A percentile compares a stretch with the other conserved stretches of the same genome.
phyloP scores from a whole-genome alignment of 257 asterid species.

The Thymus mandschuricus region DNA sequence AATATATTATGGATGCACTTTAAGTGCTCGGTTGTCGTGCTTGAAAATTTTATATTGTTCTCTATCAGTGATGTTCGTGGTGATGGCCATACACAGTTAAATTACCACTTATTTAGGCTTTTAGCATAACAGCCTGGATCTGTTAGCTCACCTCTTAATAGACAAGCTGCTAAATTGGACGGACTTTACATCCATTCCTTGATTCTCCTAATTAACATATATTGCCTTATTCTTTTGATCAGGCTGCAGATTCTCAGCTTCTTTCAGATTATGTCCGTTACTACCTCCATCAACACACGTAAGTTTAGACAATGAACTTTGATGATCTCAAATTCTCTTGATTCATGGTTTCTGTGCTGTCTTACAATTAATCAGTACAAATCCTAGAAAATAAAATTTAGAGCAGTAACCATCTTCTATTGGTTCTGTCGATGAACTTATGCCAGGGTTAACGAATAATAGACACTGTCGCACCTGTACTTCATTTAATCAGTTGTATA shows the following conservation, averaged over 20 bases:
- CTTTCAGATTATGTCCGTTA: slow-evolving; percentile 84
- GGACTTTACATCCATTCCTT: background rate
- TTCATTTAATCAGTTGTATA: slow-evolving; percentile 1
- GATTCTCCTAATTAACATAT: slow-evolving; percentile 1
- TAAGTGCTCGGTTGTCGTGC: background rate
- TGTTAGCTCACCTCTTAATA: slow-evolving; percentile 6
- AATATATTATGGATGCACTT: slow-evolving; percentile 5
- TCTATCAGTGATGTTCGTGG: background rate
- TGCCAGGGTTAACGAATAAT: slow-evolving; percentile 3
- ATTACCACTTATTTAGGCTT: background rate
- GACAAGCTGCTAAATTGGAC: slow-evolving; percentile 4
- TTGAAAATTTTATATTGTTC: background rate
- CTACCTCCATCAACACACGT: slow-evolving; percentile 94
- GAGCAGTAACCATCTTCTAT: background rate
- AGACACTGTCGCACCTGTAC: slow-evolving; percentile 5
- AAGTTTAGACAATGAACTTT: slow-evolving; percentile 32
- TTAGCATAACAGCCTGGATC: slow-evolving; percentile 4
- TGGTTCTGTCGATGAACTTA: background rate
- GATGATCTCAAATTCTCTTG: slow-evolving; percentile 3
- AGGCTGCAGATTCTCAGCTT: slow-evolving; percentile 93
- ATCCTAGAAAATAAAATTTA: background rate
- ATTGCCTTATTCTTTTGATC: slow-evolving; percentile 31
- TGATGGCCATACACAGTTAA: background rate
- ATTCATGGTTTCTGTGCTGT: background rate
- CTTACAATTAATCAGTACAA: slow-evolving; percentile 1